Percentiles rank a stretch among this genome's conserved stretches.
Evolutionary conservation across 345 rosid genomes (phyloP).

Genomic region (Tarenaya hassleriana): DNA sequence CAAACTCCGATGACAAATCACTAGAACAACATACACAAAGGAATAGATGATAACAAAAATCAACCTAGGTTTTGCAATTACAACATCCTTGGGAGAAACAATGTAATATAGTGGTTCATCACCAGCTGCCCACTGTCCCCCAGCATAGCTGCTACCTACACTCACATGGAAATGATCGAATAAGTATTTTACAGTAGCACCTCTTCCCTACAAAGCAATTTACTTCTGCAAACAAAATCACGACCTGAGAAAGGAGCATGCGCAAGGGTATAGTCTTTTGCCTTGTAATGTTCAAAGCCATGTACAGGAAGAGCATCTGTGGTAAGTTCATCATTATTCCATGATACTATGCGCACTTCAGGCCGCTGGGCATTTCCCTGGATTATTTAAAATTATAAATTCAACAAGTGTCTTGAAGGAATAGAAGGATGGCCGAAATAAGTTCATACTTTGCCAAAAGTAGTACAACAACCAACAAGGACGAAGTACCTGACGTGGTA

Average conservation of each 20-base stretch:
- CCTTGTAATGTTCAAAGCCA: slow-evolving; percentile 98
- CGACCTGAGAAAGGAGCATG: slow-evolving; percentile 98
- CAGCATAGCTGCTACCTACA: slow-evolving; percentile 95
- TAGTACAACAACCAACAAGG: slow-evolving; percentile 9
- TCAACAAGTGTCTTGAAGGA: slow-evolving; percentile 16
- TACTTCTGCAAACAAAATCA: slow-evolving; percentile 20
- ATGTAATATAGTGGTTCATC: slow-evolving; percentile 92
- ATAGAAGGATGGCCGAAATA: slow-evolving; percentile 14
- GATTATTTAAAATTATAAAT: slow-evolving; percentile 23
- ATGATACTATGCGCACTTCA: slow-evolving; percentile 81
- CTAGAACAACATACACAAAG: slow-evolving; percentile 16
- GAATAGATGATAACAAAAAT: slow-evolving; percentile 20
- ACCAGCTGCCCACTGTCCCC: slow-evolving; percentile 99
- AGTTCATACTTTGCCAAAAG: background rate
- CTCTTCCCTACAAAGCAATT: slow-evolving; percentile 16
- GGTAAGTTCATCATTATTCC: slow-evolving; percentile 96
- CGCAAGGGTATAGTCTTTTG: slow-evolving; percentile 93
- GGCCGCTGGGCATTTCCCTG: slow-evolving; percentile 99
- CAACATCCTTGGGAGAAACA: slow-evolving; percentile 97
- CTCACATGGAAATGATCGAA: slow-evolving; percentile 15
- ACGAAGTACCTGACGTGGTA: slow-evolving; percentile 77
- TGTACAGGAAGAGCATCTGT: slow-evolving; percentile 96
- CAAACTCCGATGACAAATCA: slow-evolving; percentile 8
- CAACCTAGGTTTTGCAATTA: slow-evolving; percentile 98
- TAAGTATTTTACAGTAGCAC: slow-evolving; percentile 18